Evolutionary conservation across 2,329 filamentous ascomycete species (phyloP).

Genomic region (Aspergillus uvarum): DNA sequence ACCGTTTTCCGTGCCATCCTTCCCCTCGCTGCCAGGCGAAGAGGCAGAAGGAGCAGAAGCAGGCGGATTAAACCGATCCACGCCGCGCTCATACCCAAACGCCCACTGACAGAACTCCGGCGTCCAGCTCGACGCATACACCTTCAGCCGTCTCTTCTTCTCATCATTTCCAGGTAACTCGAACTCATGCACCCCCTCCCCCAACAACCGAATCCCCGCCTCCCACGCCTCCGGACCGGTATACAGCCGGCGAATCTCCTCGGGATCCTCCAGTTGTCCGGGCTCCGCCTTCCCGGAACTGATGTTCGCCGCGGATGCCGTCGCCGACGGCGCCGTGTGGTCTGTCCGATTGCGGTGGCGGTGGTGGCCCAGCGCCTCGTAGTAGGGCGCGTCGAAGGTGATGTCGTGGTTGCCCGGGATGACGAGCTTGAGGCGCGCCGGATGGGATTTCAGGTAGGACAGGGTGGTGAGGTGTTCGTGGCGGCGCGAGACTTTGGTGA

Average conservation of each 20-base stretch:
- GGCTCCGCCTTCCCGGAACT: constrained; percentile 12
- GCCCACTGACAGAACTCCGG: constrained; percentile 59
- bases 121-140: constrained; percentile 54
- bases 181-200: constrained; percentile 54
- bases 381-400: constrained; percentile 55
- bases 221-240: constrained; percentile 43
- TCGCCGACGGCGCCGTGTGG: constrained; percentile 9
- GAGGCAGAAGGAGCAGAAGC: background rate
- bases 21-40: no score
- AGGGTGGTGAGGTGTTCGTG: constrained; percentile 51
- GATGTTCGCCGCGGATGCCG: constrained; percentile 22
- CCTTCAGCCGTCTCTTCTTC: constrained; percentile 48
- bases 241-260: constrained; percentile 48
- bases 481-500: constrained; percentile 53
- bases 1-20: no score
- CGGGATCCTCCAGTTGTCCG: constrained; percentile 15
- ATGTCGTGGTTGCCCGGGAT: constrained; percentile 65
- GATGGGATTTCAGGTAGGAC: constrained; percentile 48
- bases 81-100: constrained; percentile 52
- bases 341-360: constrained; percentile 28
- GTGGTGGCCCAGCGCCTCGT: constrained; percentile 30
- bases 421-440: constrained; percentile 59
- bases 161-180: constrained; percentile 26
- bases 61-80: constrained; percentile 55
- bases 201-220: constrained; percentile 55